Evolutionary conservation across 2,329 filamentous ascomycete species (phyloP), one percentile per base, ranked within the genome.

Genomic region (Epichloe festucae): DNA sequence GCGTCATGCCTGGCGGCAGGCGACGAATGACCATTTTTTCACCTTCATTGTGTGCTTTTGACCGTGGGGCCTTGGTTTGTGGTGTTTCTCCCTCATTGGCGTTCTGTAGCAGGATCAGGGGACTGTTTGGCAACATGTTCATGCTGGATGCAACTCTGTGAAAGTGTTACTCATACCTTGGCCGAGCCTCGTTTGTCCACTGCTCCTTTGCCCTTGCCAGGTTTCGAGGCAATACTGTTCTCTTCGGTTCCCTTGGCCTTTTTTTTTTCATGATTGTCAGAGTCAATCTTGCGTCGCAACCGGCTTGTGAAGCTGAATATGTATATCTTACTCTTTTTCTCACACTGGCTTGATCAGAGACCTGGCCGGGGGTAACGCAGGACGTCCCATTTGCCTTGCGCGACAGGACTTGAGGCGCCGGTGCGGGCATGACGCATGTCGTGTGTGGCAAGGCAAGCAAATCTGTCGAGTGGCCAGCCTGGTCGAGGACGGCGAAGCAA

Each of bases 1-100:
- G 79, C 0, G 87, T 94, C 65, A 98, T 75, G 8, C 85, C 88
- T 1, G 93, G 90, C 10, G 93, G 88, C 4, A 98, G 77, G 52
- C 91, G 80, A 49, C 94, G 82, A 51, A 96, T 75, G 23, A 94
- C 75, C 12, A 95, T 76, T 73, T 97, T 97, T 62, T 94, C 78
- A 53, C 87, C 85, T 52, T 68, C 65, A 57, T 64, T 65, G 14
- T 65, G 63, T 45, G 63, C 39, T 53, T 63, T 69, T 8, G 63
- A 51, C 52, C 59, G 66, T 39, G 62, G 49, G 1, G 63, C 54
- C 51, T 63, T 67, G 21, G 43, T 5, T 15, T 63, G 52, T n/a
- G 58, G 45, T 11, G 39, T 50, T 7, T 65, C 65, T 40, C 54
- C 54, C 41, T 62, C 64, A 50, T 55, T 62, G 43, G 59, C 49